A percentile compares a stretch with the other conserved stretches of the same genome.
Conservation (phyloP, 2,329 filamentous ascomycete species). For the Beauveria pseudobassiana region DNA sequence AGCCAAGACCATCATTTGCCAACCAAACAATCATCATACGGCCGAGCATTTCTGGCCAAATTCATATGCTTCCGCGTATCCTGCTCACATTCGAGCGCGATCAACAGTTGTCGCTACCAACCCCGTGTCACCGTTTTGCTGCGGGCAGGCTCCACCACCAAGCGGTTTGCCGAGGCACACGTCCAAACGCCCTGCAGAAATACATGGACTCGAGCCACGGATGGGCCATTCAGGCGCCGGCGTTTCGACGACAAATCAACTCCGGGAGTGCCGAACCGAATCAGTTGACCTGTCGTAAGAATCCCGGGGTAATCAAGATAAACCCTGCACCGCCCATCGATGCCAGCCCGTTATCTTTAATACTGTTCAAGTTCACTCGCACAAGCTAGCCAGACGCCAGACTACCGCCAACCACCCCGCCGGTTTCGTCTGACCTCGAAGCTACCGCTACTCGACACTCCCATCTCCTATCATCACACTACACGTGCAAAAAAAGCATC, state of each 20-base stretch:
- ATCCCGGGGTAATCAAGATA: not conserved
- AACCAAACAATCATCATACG: too few species aligned
- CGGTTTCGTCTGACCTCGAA: not conserved
- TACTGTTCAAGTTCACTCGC: not conserved
- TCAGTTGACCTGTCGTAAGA: not conserved
- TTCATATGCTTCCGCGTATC: too few species aligned
- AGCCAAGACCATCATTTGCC: too few species aligned
- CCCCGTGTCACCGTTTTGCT: too few species aligned
- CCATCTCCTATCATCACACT: not conserved
- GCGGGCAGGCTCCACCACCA: not conserved
- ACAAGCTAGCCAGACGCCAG: not conserved
- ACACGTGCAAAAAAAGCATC: slow-evolving; percentile 15
- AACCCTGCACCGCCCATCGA: not conserved
- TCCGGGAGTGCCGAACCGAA: not conserved
- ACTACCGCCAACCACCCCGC: not conserved
- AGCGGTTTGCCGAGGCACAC: not conserved
- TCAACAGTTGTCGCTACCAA: too few species aligned
- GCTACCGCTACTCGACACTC: not conserved
- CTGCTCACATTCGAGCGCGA: too few species aligned
- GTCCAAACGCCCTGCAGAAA: not conserved
- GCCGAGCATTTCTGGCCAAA: too few species aligned
- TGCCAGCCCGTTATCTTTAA: not conserved
- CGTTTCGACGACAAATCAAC: slow-evolving; percentile 3
- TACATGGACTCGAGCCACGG: not conserved
- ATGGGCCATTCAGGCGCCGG: not conserved